These are phyloP conservation scores for Epichloe amarillans DNA, from an alignment of 2,329 filamentous ascomycete species.

Conservation along the genomic window DNA sequence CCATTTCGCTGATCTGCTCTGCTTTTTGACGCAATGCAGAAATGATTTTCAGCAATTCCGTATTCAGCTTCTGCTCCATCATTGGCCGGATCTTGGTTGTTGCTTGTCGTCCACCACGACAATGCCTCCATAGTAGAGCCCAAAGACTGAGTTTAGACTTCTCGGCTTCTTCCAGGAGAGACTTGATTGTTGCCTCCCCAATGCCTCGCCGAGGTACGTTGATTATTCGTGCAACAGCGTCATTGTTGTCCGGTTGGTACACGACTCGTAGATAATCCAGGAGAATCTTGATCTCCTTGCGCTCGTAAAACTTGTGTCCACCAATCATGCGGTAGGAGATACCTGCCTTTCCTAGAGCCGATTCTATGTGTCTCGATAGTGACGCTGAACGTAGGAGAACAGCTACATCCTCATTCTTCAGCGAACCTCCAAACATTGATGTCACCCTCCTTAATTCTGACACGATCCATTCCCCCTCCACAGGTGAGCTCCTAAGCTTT, in stretches of 20 bases:
- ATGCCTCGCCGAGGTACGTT: slow-evolving; percentile 74
- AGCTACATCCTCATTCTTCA: slow-evolving; percentile 67
- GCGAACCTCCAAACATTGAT: slow-evolving; percentile 57
- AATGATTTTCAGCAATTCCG: slow-evolving; percentile 34
- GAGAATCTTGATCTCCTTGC: slow-evolving; percentile 74
- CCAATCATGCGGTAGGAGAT: slow-evolving; percentile 88
- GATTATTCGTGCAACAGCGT: slow-evolving; percentile 70
- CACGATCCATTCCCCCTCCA: slow-evolving; percentile 82
- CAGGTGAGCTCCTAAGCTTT: slow-evolving; percentile 51
- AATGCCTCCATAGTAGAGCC: slow-evolving; percentile 50
- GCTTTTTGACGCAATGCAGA: slow-evolving; percentile 18
- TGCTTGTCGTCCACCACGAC: slow-evolving; percentile 32
- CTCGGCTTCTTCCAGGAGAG: slow-evolving; percentile 65
- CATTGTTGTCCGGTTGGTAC: slow-evolving; percentile 74
- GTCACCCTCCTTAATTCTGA: slow-evolving; percentile 63
- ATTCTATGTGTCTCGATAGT: slow-evolving; percentile 76
- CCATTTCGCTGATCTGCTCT: slow-evolving; percentile 14
- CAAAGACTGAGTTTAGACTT: slow-evolving; percentile 57
- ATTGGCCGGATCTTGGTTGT: slow-evolving; percentile 35
- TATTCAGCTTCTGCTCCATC: slow-evolving; percentile 39
- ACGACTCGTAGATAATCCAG: slow-evolving; percentile 82
- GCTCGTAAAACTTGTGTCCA: slow-evolving; percentile 82
- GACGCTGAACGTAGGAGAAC: slow-evolving; percentile 76
- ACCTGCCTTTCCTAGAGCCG: slow-evolving; percentile 63
- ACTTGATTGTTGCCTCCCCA: slow-evolving; percentile 64